These are phyloP conservation scores for Rubia peregrina DNA, from an alignment of 305 asterid species.

Conservation along the genomic window DNA sequence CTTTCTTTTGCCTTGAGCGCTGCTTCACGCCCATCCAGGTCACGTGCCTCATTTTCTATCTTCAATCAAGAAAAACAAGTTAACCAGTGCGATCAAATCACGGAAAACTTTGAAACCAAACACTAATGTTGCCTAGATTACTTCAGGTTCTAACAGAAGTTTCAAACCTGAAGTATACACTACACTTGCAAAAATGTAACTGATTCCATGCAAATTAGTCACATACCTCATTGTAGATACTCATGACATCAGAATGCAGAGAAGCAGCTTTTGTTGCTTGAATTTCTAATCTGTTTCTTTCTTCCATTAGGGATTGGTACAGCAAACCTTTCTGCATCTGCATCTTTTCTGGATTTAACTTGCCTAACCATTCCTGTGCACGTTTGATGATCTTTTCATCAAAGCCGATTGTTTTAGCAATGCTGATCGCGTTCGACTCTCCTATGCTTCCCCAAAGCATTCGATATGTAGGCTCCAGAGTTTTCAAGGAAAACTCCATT, in stretches of 20 bases:
- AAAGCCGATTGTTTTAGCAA: slow-evolving; percentile 78
- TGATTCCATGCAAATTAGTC: slow-evolving; percentile 3
- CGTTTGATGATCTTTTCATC: slow-evolving; percentile 51
- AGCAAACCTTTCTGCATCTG: slow-evolving; percentile 58
- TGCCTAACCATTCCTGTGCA: slow-evolving; percentile 72
- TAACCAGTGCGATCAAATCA: not conserved
- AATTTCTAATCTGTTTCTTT: slow-evolving; percentile 57
- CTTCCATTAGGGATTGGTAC: slow-evolving; percentile 70
- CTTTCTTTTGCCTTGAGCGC: slow-evolving; percentile 72
- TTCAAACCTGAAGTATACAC: not conserved
- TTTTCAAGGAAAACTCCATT: slow-evolving; percentile 79
- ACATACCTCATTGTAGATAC: slow-evolving; percentile 63
- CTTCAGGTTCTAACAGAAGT: not conserved
- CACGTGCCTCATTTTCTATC: slow-evolving; percentile 65
- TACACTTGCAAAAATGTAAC: not conserved
- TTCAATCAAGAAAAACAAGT: slow-evolving; percentile 25
- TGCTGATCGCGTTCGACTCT: slow-evolving; percentile 77
- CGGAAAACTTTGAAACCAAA: not conserved
- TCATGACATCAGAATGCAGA: slow-evolving; percentile 53
- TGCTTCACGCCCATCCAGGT: slow-evolving; percentile 67
- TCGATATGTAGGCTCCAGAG: slow-evolving; percentile 70
- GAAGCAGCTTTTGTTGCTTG: slow-evolving; percentile 59
- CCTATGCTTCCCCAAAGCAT: slow-evolving; percentile 94
- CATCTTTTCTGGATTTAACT: slow-evolving; percentile 79
- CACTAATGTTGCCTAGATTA: too few species aligned